Evolutionary conservation across 495 filamentous ascomycete genomes (phyloP).

Genomic region (Hypoxylon perforatum): DNA sequence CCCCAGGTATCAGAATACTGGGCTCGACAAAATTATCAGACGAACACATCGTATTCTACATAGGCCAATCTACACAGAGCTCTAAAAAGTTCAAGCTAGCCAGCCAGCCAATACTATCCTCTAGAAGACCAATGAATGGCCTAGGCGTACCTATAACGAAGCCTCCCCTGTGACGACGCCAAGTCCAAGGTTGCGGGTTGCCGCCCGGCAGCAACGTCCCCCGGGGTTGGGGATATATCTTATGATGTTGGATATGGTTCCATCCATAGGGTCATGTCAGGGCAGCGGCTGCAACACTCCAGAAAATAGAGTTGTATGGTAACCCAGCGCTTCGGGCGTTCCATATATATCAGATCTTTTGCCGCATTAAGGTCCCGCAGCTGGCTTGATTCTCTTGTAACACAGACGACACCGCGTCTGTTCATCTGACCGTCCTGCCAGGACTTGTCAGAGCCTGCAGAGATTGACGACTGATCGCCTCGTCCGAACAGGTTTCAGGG

Average conservation of each 20-base stretch:
- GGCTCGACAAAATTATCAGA: not conserved
- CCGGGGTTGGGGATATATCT: slow-evolving; percentile 20
- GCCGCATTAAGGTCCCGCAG: slow-evolving; percentile 14
- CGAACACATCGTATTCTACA: not conserved
- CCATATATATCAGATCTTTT: not conserved
- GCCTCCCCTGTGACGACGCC: slow-evolving; percentile 24
- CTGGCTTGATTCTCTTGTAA: slow-evolving; percentile 9
- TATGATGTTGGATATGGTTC: slow-evolving; percentile 39
- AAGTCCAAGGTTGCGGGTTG: slow-evolving; percentile 17
- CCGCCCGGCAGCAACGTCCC: slow-evolving; percentile 28
- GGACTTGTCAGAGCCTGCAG: no score
- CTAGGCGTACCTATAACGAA: not conserved
- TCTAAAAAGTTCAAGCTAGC: no score
- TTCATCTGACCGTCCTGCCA: slow-evolving; percentile 17
- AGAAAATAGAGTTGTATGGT: slow-evolving; percentile 4
- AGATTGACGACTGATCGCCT: slow-evolving; percentile 38
- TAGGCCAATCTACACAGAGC: no score
- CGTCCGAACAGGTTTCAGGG: slow-evolving; percentile 22
- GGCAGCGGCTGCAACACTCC: slow-evolving; percentile 1
- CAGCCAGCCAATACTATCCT: not conserved
- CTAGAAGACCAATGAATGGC: not conserved
- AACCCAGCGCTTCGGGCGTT: not conserved
- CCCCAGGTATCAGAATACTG: not conserved
- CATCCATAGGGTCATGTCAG: slow-evolving; percentile 17
- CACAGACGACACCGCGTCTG: not conserved